Percentiles rank a stretch among this genome's conserved stretches.
These are phyloP conservation scores for Aspergillus latus DNA, from an alignment of 2,329 filamentous ascomycete genomes.

Conservation along the genomic window DNA sequence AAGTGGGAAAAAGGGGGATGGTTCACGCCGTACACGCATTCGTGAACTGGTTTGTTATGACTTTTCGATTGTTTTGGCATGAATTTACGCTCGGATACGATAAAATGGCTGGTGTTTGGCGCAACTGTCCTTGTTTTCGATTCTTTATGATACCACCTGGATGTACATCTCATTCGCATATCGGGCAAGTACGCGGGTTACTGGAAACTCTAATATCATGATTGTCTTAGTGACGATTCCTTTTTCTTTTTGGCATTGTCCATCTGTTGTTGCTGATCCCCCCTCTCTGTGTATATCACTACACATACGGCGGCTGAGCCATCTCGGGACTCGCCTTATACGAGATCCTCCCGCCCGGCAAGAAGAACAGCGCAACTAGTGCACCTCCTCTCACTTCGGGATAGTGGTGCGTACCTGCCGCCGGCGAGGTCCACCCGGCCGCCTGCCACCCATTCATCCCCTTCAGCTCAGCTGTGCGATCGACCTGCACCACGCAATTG, in stretches of 20 bases:
- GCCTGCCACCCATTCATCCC: conserved; percentile 59
- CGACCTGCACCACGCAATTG: conserved; percentile 56
- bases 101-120: conserved; percentile 1
- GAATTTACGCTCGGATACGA: not conserved
- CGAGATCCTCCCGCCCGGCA: conserved; percentile 55
- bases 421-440: conserved; percentile 57
- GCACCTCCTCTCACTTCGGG: conserved; percentile 53
- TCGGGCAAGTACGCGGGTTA: not conserved
- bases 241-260: no score
- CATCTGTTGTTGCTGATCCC: no score
- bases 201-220: not conserved
- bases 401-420: conserved; percentile 58
- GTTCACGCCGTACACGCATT: conserved; percentile 52
- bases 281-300: no score
- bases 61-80: not conserved
- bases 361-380: conserved; percentile 55
- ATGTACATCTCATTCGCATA: conserved; percentile 6
- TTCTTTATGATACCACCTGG: conserved; percentile 7
- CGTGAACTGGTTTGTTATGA: not conserved
- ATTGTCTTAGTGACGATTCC: no score
- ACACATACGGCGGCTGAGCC: conserved; percentile 9
- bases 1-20: conserved; percentile 85
- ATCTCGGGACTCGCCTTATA: conserved; percentile 12
- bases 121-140: not conserved
- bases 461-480: conserved; percentile 51